phyloP scores from a whole-genome alignment of 805 yeast genomes.

The Wickerhamomyces ciferrii region DNA sequence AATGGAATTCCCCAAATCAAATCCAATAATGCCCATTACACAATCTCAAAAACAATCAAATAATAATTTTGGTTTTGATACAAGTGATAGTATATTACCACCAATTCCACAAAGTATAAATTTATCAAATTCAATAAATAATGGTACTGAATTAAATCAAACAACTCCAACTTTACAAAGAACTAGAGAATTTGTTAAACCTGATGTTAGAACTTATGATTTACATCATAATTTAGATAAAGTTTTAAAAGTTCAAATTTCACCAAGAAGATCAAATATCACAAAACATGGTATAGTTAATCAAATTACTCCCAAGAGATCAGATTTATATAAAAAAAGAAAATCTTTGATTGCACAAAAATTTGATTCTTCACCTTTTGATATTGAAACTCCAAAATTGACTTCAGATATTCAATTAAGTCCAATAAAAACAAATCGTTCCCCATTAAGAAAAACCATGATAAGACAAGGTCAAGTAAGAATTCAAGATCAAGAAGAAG shows the following conservation, averaged over 20 bases:
- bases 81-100: slow-evolving; percentile 22
- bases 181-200: slow-evolving; percentile 1
- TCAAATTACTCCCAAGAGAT: slow-evolving; percentile 17
- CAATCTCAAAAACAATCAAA: slow-evolving; percentile 3
- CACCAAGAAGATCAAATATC: slow-evolving; percentile 14
- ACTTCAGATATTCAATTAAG: slow-evolving; percentile 20
- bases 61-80: slow-evolving; percentile 17
- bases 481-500: slow-evolving; percentile 3
- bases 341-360: slow-evolving; percentile 19
- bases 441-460: slow-evolving; percentile 9
- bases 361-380: slow-evolving; percentile 24
- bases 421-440: slow-evolving; percentile 8
- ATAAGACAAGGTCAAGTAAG: too few relatives aligned
- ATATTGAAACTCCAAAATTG: slow-evolving; percentile 21
- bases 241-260: slow-evolving; percentile 17
- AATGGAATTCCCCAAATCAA: neutral
- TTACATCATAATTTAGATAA: slow-evolving; percentile 19
- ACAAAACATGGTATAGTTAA: slow-evolving; percentile 11
- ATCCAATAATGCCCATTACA: slow-evolving; percentile 27
- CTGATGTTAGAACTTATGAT: slow-evolving; percentile 13
- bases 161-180: slow-evolving; percentile 20
- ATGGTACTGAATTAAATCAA: slow-evolving; percentile 20
- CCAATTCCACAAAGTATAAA: slow-evolving; percentile 19
- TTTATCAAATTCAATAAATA: slow-evolving; percentile 16
- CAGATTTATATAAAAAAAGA: slow-evolving; percentile 14